Evolutionary conservation across 1,284 basidiomycete genomes (phyloP).

Genomic region (Puccinia polysora): DNA sequence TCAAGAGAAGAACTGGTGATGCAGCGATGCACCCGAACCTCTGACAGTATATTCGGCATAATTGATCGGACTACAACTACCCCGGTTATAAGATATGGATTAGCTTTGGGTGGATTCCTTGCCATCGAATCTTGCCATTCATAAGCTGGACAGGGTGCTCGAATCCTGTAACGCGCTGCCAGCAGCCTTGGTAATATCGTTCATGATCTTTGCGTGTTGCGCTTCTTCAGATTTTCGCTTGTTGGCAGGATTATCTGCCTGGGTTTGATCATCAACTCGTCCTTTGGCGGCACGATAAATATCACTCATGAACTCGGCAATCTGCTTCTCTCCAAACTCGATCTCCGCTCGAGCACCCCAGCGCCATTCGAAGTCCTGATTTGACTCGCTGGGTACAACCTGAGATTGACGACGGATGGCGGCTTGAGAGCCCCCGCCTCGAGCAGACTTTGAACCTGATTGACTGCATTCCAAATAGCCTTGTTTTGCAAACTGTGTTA

Average conservation of each 20-base stretch:
- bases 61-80: too few species aligned
- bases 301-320: slow-evolving; percentile 44
- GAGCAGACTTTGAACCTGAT: not conserved
- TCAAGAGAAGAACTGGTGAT: too few species aligned
- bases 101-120: too few species aligned
- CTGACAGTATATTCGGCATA: too few species aligned
- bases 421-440: slow-evolving; percentile 22
- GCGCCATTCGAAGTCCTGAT: slow-evolving; percentile 32
- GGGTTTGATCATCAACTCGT: not conserved
- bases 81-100: too few species aligned
- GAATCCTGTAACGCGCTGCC: slow-evolving; percentile 36
- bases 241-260: not conserved
- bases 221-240: not conserved
- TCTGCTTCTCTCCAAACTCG: slow-evolving; percentile 39
- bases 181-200: slow-evolving; percentile 35
- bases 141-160: too few species aligned
- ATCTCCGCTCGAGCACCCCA: slow-evolving; percentile 43
- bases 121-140: too few species aligned
- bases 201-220: slow-evolving; percentile 16
- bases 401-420: slow-evolving; percentile 34
- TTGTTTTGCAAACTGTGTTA: slow-evolving; percentile 24
- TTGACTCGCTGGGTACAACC: slow-evolving; percentile 1
- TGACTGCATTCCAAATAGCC: slow-evolving; percentile 29
- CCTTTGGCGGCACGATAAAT: slow-evolving; percentile 17
- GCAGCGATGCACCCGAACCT: too few species aligned